Conservation (phyloP, 768 basidiomycete species). For the Daedalea quercina region DNA sequence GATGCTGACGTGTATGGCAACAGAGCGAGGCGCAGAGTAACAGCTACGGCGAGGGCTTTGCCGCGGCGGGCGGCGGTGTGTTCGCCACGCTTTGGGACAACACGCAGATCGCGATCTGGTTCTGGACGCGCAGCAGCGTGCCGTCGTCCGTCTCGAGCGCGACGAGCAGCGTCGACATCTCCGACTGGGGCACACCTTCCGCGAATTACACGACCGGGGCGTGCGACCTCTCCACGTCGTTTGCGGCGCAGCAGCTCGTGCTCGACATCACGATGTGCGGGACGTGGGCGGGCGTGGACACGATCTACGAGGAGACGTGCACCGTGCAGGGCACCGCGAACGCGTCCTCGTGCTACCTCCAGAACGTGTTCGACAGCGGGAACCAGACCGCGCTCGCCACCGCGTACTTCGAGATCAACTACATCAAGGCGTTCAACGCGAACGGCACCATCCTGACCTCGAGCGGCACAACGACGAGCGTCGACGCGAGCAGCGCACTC, state of each 20-base stretch:
- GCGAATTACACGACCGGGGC: conserved; percentile 29
- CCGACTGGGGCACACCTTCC: conserved; percentile 40
- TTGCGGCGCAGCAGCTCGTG: conserved; percentile 44
- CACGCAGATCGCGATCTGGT: conserved; percentile 47
- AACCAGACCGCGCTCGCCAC: conserved; percentile 34
- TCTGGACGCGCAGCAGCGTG: conserved; percentile 38
- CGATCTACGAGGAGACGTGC: conserved; percentile 41
- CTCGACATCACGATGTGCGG: conserved; percentile 56
- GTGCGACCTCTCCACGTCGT: conserved; percentile 40
- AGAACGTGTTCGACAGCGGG: conserved; percentile 40
- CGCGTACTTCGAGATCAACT: conserved; percentile 57
- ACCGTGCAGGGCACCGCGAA: conserved; percentile 30
- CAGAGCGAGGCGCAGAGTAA: conserved; percentile 25
- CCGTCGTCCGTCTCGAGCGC: conserved; percentile 29
- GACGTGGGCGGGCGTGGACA: conserved; percentile 43
- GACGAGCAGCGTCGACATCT: conserved; percentile 28
- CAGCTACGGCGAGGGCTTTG: conserved; percentile 36
- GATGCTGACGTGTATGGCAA: too few relatives aligned
- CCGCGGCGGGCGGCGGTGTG: conserved; percentile 47
- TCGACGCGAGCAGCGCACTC: conserved; percentile 3
- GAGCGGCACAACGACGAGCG: conserved; percentile 4
- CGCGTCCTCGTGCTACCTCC: conserved; percentile 29
- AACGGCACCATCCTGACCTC: conserved; percentile 6
- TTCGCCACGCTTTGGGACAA: conserved; percentile 65
- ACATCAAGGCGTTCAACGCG: conserved; percentile 43